Base-by-base conservation (phyloP, 495 filamentous ascomycete species). In the Corynascus novoguineensis region DNA sequence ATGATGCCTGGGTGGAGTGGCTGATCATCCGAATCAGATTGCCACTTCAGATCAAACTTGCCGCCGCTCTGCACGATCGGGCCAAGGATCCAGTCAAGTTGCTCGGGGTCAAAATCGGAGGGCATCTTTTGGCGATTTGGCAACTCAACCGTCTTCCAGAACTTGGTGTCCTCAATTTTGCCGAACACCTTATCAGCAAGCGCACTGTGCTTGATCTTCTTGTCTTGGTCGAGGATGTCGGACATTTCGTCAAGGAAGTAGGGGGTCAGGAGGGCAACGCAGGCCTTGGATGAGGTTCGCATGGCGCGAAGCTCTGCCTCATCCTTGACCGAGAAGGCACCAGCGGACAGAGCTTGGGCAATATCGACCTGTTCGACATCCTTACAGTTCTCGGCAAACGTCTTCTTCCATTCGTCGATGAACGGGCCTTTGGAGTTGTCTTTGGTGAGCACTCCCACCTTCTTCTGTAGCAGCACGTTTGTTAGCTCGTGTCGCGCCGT, bases 201-300 rank as follows among this genome's bases (percentile, higher is more conserved):
- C 19, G 81, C 79, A 60, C 84, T 86, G 70, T 99, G 92, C 34
- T 90, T 92, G 66, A 97, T 89, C 64, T 96, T 95, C 75, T 96
- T 95, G 69, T 96, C 93, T 60, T 87, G 86, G 60, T 99, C 93
- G 55, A 99, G 81, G 48, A 97, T 83, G 57, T 85, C 85, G 40
- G 92, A 96, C 91, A 99, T 97, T 68, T 96, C 89, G 68, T 97
- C 95, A 52, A 97, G 83, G 68, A 97, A 97, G 70, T 91, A 97
- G 52, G 90, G 88, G 22, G 87, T 87, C 82, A 97, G 89, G 32
- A 97, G 76, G 40, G 89, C 91, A 57, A 92, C 90, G 59, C 91
- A 95, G 29, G 92, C 92, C 64, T 92, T 84, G 14, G 93, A 95
- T 4, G 93, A 90, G 62, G 90, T 92, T 42, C 95, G 84, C 80